Base-by-base conservation (phyloP, 345 rosid genomes). In the Camelina sativa region DNA sequence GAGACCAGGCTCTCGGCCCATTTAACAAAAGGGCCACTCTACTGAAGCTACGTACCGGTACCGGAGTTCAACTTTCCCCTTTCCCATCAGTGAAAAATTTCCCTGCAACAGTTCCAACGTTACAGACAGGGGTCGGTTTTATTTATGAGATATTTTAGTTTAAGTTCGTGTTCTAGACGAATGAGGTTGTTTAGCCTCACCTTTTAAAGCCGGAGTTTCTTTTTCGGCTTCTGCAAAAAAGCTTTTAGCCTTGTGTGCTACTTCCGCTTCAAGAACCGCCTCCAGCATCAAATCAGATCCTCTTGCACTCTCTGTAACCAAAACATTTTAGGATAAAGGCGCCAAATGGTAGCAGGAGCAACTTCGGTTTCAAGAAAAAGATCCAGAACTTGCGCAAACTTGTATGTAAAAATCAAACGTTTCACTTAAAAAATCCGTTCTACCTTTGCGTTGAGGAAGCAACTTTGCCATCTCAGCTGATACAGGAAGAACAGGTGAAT, bases 391-490 rank as follows among this genome's bases (percentile, higher is more conserved):
- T 44, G 50, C 50, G 8, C 1, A 44, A 1, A 44, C 17, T 44
- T 44, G 50, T 13, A 44, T 15, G 48, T 44, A 16, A n/a, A 25
- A 47, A 47, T 3, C 7, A 58, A 15, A 30, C 32, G 32, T 32
- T 35, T 7, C 13, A 17, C 7, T 25, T 1, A 6, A 2, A 7
- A 34, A 8, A 54, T 52, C 4, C 19, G 20, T 55, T 28, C 6
- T 71, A 89, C 97, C 95, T 67, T 76, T 83, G 22, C 77, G 86
- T 54, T 73, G 76, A 13, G 99, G 96, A 48, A 89, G 81, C 65
- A 92, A 69, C 64, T 91, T 96, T n/a, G 97, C 81, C 75, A 82
- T 85, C 82, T 90, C 92, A 71, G 97, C 97, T 52, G 97, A 90
- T 56, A 95, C 83, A 0, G 97, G 99, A 77, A 95, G 85, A 79